Base-by-base conservation (phyloP, 768 basidiomycete genomes). In the Albatrellus ellisii region DNA sequence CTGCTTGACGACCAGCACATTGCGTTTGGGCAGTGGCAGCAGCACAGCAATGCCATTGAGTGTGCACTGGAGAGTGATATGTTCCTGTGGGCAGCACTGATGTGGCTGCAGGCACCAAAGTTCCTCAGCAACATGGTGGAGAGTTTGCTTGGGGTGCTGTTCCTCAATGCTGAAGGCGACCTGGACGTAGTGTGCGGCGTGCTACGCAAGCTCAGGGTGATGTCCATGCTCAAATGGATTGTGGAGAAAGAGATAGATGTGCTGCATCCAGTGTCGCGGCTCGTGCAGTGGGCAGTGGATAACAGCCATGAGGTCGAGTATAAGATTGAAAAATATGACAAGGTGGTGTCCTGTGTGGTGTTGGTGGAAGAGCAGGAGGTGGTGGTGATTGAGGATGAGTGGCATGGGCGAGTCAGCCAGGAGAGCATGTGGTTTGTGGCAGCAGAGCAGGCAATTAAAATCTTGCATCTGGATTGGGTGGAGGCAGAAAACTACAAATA, bases 71-170 rank as follows among this genome's bases (percentile, higher is more conserved):
- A 55, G 0, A 72, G 72, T 6, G 46, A 39, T 1, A 57, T 69
- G 7, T 86, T 77, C 52, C 84, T 83, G 0, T 86, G 83, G 83
- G 79, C 78, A 1, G 68, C 75, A 9, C 63, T 87, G 36, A 77
- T 77, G 14, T 69, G 72, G n/a, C 62, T 86, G 20, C 83, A 86
- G 54, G 78, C 84, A 0, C 77, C 82, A 3, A 86, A 85, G 51
- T 73, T 85, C 54, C 65, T 85, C 52, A 82, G 82, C 53, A 83
- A 87, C 58, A 79, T 86, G 59, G 57, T 86, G 18, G 84, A 86
- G 60, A 80, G 78, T 50, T 49, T 84, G 22, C 64, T 86, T 26
- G 84, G 83, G 7, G 84, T 81, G 1, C 72, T 78, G n/a, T 85
- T 69, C 53, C 67, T 86, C 22, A 84, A 87, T 54, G 72, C 77